Evolutionary conservation across 805 yeast genomes (phyloP), one percentile per base, ranked within the genome.

Genomic region (Teunomyces funiuensis): DNA sequence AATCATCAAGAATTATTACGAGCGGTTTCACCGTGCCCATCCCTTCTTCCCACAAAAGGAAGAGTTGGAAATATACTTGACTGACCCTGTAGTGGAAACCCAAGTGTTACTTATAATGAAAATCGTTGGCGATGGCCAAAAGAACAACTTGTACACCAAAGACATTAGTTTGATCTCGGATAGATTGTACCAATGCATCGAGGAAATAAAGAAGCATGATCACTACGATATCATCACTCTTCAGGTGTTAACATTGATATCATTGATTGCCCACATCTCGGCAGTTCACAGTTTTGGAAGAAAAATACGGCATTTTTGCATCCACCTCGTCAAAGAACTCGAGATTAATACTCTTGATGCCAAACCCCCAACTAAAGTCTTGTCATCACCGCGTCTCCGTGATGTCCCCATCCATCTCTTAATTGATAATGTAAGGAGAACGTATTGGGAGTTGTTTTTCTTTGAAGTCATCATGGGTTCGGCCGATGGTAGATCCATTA

Each of bases 401-500:
- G 46, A 42, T 22, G 44, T 54, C 16, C 41, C 54, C 4, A 33
- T 17, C 10, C 25, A 36, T 3, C 23, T 43, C 22, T 26, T 52
- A 14, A 18, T 20, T 26, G 69, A 68, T 42, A 53, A 63, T 29
- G 70, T 71, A 4, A 61, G 81, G 41, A 60, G 78, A 42, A 63
- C 74, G 8, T 68, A 74, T 45, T 76, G 81, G 81, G 82, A 76
- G 42, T 51, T 74, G 5, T 71, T 72, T 49, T 76, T 74, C 50
- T 62, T 76, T 39, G 82, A 76, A 53, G 72, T 76, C 7, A 60
- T 75, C 27, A 73, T 74, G 44, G 81, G 80, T 1, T 75, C 79
- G 5, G 78, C 82, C 0, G 77, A 76, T 37, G 81, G 80, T 8
- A 62, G 59, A 37, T 57, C 77, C 1, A 27, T 51, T 10, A 39